Evolutionary conservation across 257 asterid species (phyloP).

Genomic region (Ilex aquifolium): DNA sequence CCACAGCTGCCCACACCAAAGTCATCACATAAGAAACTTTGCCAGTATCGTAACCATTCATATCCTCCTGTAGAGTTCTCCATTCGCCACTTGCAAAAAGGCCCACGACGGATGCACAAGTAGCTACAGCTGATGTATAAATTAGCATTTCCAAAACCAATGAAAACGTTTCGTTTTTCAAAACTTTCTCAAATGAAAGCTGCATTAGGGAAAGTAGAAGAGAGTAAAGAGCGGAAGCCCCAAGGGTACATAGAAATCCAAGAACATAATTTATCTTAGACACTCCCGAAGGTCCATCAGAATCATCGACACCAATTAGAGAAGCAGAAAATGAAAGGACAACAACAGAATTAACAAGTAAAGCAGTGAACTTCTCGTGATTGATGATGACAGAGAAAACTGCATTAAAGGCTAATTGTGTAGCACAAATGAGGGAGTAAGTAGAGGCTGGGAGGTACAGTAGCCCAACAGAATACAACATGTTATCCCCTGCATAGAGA

Average conservation of each 20-base stretch:
- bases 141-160: background rate
- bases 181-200: background rate
- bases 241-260: background rate
- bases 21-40: constrained; percentile 1
- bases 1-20: background rate
- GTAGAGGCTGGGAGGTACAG: constrained; percentile 1
- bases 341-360: background rate
- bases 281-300: constrained; percentile 1
- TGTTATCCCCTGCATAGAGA: background rate
- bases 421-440: background rate
- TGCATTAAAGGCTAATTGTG: background rate
- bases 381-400: background rate
- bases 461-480: constrained; percentile 1
- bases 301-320: background rate
- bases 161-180: background rate
- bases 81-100: constrained; percentile 1
- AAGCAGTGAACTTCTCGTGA: background rate
- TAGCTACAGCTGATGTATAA: background rate
- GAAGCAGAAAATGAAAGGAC: background rate
- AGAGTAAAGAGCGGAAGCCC: constrained; percentile 1
- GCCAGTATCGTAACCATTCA: background rate
- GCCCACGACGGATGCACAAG: background rate
- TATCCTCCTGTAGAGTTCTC: background rate
- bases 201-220: constrained; percentile 1
- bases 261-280: background rate